Base-by-base conservation (phyloP, 768 basidiomycete genomes). In the Lanmaoa pseudosensibilis region DNA sequence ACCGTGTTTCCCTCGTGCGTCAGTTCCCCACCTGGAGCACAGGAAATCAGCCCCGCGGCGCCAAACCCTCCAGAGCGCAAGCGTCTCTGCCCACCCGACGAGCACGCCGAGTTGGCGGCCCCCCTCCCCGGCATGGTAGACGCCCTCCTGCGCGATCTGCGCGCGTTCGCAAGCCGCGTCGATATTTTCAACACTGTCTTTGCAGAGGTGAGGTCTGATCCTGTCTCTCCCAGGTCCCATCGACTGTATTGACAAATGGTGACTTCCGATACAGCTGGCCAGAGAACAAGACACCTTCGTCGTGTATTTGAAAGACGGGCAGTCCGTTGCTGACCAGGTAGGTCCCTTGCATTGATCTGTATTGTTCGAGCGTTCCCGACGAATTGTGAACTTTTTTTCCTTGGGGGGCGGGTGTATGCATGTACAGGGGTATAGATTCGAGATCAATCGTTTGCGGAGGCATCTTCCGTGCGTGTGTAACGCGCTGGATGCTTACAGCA, bases 281-380 rank as follows among this genome's bases (percentile, higher is more conserved):
- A 54, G 64, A 36, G 55, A 52, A 30, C 65, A 65, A 44, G 64
- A 63, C 23, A 41, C 60, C 13, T 46, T 63, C 12, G 8, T 65
- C 21, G 2, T 65, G n/a, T 60, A 60, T 44, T 38, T 65, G 43
- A 66, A 65, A 41, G 65, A 66, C 23, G 61, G 65, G 13, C 61
- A 55, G 44, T 63, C 65, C 15, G 25, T 47, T 15, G 32, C 33
- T 8, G 33, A 60, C 41, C 56, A 36, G 56, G 64, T 60, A 15
- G 12, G 56, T n/a, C n/a, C n/a, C n/a, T n/a, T n/a, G n/a, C n/a
- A n/a, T n/a, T n/a, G n/a, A n/a, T n/a, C n/a, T n/a, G n/a, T n/a
- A n/a, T n/a, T n/a, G n/a, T n/a, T 39, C 10, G 11, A 33, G 18
- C 4, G 32, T 9, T 36, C 27, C 12, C 3, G 34, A 33, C 34